These are phyloP conservation scores for Trichoderma orchidacearum DNA, from an alignment of 495 filamentous ascomycete genomes.

Conservation along the genomic window DNA sequence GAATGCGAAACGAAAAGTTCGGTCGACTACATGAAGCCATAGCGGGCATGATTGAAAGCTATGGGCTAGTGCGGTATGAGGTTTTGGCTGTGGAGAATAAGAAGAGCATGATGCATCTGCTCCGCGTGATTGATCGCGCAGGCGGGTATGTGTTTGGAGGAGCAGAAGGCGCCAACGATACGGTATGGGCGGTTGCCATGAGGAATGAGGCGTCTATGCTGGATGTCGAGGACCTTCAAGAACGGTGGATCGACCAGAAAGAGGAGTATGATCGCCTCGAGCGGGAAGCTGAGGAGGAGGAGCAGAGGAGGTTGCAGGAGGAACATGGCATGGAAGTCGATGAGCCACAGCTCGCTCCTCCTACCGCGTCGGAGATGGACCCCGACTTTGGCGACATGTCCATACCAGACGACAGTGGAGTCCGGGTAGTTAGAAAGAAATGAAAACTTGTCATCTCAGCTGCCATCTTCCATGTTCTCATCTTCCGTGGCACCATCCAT, in stretches of 20 bases:
- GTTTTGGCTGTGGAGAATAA: constrained; percentile 94
- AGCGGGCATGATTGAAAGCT: constrained; percentile 73
- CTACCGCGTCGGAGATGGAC: not conserved
- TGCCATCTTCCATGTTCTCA: constrained; percentile 34
- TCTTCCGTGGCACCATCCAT: constrained; percentile 30
- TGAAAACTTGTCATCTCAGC: constrained; percentile 14
- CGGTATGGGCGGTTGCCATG: constrained; percentile 88
- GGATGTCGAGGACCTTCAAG: constrained; percentile 80
- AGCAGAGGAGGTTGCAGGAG: constrained; percentile 23
- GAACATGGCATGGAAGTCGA: constrained; percentile 5
- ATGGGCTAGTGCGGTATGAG: constrained; percentile 80
- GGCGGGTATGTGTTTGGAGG: constrained; percentile 87
- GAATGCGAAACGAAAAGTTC: constrained; percentile 57
- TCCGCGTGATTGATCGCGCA: constrained; percentile 78
- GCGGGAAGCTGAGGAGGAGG: constrained; percentile 48
- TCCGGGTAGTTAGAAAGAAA: constrained; percentile 25
- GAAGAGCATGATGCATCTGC: constrained; percentile 82
- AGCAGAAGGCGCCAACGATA: constrained; percentile 85
- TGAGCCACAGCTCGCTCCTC: not conserved
- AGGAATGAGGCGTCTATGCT: constrained; percentile 66
- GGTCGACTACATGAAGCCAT: constrained; percentile 73
- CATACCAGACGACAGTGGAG: constrained; percentile 15
- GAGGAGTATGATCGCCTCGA: constrained; percentile 81
- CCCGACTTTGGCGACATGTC: constrained; percentile 6
- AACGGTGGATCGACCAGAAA: constrained; percentile 83